Evolutionary conservation across 2,329 filamentous ascomycete genomes (phyloP), one percentile per base, ranked within the genome.

Genomic region (Capronia epimyces): DNA sequence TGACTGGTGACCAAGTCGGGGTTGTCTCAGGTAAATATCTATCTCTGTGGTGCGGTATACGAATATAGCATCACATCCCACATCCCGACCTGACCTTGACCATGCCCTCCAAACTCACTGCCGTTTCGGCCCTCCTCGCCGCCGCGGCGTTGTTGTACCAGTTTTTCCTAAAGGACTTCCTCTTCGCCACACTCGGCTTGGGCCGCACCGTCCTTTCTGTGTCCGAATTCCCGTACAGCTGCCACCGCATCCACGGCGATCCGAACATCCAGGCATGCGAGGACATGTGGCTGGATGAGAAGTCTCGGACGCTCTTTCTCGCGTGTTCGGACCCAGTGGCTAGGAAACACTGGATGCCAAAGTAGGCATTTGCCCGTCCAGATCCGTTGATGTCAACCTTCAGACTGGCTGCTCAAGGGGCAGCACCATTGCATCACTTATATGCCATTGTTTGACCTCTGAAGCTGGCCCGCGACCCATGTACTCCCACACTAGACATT

Each of bases 171-270:
- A 43, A 42, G 10, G 52, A 55, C 24, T 13, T 65, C 18, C 29
- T 68, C 13, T 67, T 66, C 50, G 50, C 61, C 21, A 56, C 59
- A 6, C 18, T 68, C 4, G 66, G 68, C 18, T 41, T 63, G 49
- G 63, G 62, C 2, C 66, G 67, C 9, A 49, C 54, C 16, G 44
- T 69, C 40, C 58, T 61, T 16, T 55, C 64, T 2, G 59, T 70
- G 46, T 60, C 63, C 2, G 58, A 63, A 3, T 70, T 68, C 50
- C 61, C 58, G 41, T 63, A 64, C 56, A 49, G 27, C 42, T 65
- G 62, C 49, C 51, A 46, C 34, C 63, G 61, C 39, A 50, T 62
- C 41, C 49, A 43, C 25, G 53, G 53, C n/a, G 63, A 61, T 49
- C 57, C 53, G 52, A 64, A 55, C 42, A 58, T 65, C n/a, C 60